Evolutionary conservation across 2,329 filamentous ascomycete genomes (phyloP), one percentile per base, ranked within the genome.

Genomic region (Talaromyces pinophilus): DNA sequence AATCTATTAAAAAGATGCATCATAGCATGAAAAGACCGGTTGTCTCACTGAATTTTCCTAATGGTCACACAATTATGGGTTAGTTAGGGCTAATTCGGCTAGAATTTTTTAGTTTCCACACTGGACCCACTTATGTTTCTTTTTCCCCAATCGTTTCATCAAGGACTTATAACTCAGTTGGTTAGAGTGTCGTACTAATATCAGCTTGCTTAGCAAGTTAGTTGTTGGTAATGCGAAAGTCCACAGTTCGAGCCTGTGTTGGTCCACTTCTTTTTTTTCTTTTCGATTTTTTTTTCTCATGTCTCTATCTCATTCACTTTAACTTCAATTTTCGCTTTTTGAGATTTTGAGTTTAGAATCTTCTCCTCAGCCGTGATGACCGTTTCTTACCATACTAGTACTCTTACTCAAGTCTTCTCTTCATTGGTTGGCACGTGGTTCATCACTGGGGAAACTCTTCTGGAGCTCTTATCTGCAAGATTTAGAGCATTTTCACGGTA

Each of bases 181-280:
- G 52, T 55, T 55, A 55, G 52, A 55, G 52, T 55, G 52, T 30
- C 52, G 52, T 55, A 55, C 52, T 55, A 55, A 55, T 55, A 55
- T 55, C 52, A 35, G 28, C 52, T 55, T 55, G 52, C n/a, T 19
- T 35, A 2, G 5, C 52, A 38, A 55, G 52, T 13, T n/a, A 13
- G 13, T 35, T 55, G 17, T 35, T 55, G 5, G 52, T 55, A 33
- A 55, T 55, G 52, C 52, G 52, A 30, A 55, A 55, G 52, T 55
- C 52, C 52, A 55, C 52, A 55, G 52, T 55, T 55, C 52, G 52
- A 55, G 52, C 52, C 52, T 55, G 52, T 55, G 52, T 55, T 55
- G 52, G 52, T 55, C 52, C 52, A 55, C 28, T 55, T 55, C 52
- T 35, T 55, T 55, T 55, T 55, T 35, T 3, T 15, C 1, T 5